Evolutionary conservation across 2,329 filamentous ascomycete species (phyloP).

Genomic region (Phyllosticta capitalensis): DNA sequence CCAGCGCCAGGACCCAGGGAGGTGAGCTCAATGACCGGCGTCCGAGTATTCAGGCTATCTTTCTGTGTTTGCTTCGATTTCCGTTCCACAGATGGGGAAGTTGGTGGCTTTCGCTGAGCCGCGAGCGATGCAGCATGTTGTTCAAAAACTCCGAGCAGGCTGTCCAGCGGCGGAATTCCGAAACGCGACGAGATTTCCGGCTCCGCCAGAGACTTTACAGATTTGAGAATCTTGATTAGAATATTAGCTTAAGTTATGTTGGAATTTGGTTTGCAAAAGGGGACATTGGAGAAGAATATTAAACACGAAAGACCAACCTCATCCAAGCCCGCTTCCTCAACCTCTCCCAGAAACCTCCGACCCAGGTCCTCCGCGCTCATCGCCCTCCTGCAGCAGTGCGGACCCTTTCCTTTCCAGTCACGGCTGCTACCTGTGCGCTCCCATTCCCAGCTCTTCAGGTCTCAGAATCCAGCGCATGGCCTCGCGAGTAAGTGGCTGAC

Average conservation of each 20-base stretch:
- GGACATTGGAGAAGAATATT: not conserved
- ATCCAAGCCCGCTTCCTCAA: constrained; percentile 20
- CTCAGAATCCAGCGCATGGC: constrained; percentile 14
- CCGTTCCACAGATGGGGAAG: constrained; percentile 13
- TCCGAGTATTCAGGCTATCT: not conserved
- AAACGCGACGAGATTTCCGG: constrained; percentile 21
- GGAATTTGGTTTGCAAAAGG: not conserved
- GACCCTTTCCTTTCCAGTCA: not conserved
- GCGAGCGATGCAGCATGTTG: constrained; percentile 10
- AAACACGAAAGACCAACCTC: constrained; percentile 32
- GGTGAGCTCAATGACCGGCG: constrained; percentile 44
- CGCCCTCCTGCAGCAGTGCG: not conserved
- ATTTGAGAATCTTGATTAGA: constrained; percentile 29
- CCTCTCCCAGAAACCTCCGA: constrained; percentile 39
- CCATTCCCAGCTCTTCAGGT: constrained; percentile 12
- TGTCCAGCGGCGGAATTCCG: constrained; percentile 39
- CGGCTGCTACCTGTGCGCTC: constrained; percentile 8
- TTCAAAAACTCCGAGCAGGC: constrained; percentile 18
- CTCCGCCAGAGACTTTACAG: constrained; percentile 22
- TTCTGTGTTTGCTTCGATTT: constrained; percentile 8
- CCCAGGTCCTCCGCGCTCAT: constrained; percentile 41
- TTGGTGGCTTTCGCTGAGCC: constrained; percentile 11
- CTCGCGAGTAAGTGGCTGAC: not conserved
- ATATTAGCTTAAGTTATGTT: not conserved
- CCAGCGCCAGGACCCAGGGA: constrained; percentile 43